phyloP scores from a whole-genome alignment of 306 rosid species.

The Prunus campanulata region DNA sequence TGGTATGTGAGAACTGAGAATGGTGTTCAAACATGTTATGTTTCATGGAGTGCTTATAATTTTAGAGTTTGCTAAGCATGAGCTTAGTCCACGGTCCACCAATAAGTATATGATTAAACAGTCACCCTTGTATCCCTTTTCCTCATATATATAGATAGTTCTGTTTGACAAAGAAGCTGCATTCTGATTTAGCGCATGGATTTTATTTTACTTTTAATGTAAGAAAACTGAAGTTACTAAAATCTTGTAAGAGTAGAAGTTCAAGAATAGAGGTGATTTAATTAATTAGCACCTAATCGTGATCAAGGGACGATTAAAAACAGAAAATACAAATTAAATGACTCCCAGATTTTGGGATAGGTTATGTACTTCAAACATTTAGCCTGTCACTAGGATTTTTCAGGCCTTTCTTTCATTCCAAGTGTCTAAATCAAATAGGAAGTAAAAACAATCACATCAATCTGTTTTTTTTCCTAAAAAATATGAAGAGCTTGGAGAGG shows the following conservation, averaged over 20 bases:
- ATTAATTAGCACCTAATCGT: neutral
- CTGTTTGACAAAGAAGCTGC: neutral
- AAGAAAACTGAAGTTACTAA: neutral
- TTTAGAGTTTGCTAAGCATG: neutral
- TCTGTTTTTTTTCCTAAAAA: no score
- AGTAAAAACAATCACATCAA: no score
- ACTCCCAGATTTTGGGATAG: no score
- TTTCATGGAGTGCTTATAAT: neutral
- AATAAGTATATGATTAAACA: neutral
- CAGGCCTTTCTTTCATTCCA: no score
- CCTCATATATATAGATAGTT: neutral
- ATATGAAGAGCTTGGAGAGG: no score
- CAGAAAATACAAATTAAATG: no score
- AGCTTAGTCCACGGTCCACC: neutral
- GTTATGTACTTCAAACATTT: no score
- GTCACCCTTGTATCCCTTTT: neutral
- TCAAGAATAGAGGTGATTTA: neutral
- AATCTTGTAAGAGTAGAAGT: neutral
- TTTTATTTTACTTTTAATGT: neutral
- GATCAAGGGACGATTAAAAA: neutral
- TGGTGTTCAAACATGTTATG: neutral
- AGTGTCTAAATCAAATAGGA: no score
- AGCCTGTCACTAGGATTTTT: no score
- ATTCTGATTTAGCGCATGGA: neutral
- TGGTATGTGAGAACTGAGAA: neutral